A percentile compares a stretch with the other conserved stretches of the same genome.
Conservation (phyloP, 345 rosid genomes). For the Brassica juncea region DNA sequence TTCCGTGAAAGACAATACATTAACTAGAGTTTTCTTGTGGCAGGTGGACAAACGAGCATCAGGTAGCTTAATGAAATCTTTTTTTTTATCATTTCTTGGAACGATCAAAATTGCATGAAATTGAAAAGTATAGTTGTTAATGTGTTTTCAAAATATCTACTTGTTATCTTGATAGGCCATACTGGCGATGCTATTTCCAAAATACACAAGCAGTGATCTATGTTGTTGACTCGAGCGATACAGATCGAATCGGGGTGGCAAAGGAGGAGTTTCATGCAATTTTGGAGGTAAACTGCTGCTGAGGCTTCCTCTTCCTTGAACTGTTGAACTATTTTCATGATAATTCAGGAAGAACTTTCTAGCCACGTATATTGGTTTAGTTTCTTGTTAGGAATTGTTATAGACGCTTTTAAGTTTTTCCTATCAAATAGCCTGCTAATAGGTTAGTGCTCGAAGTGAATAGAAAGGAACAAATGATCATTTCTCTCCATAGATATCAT, state of each 20-base stretch:
- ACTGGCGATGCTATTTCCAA: conserved; percentile 73
- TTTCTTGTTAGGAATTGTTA: not conserved
- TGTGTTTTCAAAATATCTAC: not conserved
- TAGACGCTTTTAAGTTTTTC: not conserved
- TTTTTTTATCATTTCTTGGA: not conserved
- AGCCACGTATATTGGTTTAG: not conserved
- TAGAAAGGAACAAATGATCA: not conserved
- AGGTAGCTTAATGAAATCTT: conserved; percentile 42
- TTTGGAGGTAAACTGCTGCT: conserved; percentile 47
- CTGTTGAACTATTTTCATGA: not conserved
- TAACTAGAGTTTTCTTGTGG: conserved; percentile 20
- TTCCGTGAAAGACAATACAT: not conserved
- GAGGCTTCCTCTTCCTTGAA: not conserved
- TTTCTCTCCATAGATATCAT: not conserved
- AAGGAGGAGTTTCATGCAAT: conserved; percentile 68
- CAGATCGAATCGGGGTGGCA: conserved; percentile 53
- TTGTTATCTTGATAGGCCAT: conserved; percentile 52
- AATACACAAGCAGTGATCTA: conserved; percentile 55
- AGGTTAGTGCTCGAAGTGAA: not conserved
- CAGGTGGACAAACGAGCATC: conserved; percentile 73
- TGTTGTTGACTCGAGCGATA: conserved; percentile 65
- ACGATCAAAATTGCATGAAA: not conserved
- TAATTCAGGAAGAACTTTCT: not conserved
- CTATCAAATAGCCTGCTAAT: not conserved
- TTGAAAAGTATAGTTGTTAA: not conserved